Conservation (phyloP, 108 stramenopile genomes). For the Thalassiosira profunda region DNA sequence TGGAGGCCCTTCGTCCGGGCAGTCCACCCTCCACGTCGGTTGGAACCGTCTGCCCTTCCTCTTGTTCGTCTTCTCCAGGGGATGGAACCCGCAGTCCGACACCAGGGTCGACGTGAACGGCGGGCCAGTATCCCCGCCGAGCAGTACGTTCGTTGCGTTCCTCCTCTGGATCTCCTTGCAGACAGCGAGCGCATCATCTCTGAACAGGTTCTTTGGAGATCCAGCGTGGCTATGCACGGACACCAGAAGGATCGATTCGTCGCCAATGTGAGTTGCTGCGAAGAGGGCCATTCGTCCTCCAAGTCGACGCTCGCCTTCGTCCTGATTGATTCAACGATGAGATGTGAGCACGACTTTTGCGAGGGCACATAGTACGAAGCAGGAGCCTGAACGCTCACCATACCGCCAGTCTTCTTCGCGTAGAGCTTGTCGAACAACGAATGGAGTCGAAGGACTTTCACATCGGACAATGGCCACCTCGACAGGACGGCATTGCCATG, state of each 20-base stretch:
- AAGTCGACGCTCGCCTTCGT: conserved; percentile 11
- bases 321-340: too few species aligned
- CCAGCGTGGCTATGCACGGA: conserved; percentile 9
- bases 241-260: not conserved
- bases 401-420: not conserved
- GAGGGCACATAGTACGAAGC: too few species aligned
- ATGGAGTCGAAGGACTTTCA: conserved; percentile 3
- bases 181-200: not conserved
- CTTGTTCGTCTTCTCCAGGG: conserved; percentile 7
- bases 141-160: not conserved
- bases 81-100: conserved; percentile 2
- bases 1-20: not conserved
- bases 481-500: conserved; percentile 22
- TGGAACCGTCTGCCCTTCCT: conserved; percentile 4
- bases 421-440: conserved; percentile 1
- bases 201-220: not conserved
- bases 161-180: not conserved
- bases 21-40: conserved; percentile 8
- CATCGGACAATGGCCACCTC: conserved; percentile 6
- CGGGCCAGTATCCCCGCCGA: conserved; percentile 1
- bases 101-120: not conserved
- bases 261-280: not conserved
- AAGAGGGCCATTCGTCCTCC: conserved; percentile 22
- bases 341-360: too few species aligned
- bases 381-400: too few species aligned